phyloP scores from a whole-genome alignment of 1,284 basidiomycete species.

The Cryptococcus sp. region DNA sequence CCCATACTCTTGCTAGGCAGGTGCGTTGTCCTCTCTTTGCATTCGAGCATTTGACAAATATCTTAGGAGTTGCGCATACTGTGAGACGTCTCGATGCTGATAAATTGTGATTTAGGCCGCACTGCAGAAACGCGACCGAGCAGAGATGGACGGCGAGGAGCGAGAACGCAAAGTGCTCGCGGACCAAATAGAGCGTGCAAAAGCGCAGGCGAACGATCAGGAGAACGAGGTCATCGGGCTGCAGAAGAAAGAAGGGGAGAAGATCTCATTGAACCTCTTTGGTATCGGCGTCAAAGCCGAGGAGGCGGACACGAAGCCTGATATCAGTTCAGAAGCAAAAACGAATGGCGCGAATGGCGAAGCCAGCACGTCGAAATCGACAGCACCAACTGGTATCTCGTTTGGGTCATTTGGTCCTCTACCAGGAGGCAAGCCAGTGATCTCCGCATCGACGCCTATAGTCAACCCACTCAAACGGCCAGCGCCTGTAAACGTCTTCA shows the following conservation, averaged over 20 bases:
- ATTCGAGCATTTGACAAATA: neutral
- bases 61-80: too few species aligned
- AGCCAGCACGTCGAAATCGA: slow-evolving; percentile 3
- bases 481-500: slow-evolving; percentile 66
- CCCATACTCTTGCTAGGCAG: slow-evolving; percentile 87
- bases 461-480: slow-evolving; percentile 54
- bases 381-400: slow-evolving; percentile 11
- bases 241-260: slow-evolving; percentile 65
- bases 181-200: slow-evolving; percentile 91
- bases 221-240: slow-evolving; percentile 58
- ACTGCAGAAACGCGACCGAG: slow-evolving; percentile 86
- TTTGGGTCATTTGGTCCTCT: slow-evolving; percentile 21
- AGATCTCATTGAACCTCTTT: slow-evolving; percentile 48
- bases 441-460: slow-evolving; percentile 5
- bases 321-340: neutral
- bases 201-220: slow-evolving; percentile 38
- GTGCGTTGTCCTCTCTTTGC: slow-evolving; percentile 55
- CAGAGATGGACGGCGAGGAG: slow-evolving; percentile 90
- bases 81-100: slow-evolving; percentile 1
- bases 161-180: slow-evolving; percentile 85
- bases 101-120: slow-evolving; percentile 63
- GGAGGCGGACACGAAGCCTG: slow-evolving; percentile 8
- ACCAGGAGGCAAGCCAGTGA: slow-evolving; percentile 14
- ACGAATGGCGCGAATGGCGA: neutral
- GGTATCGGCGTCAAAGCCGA: slow-evolving; percentile 34